phyloP scores from a whole-genome alignment of 139 green algal species.

The Parachlorella kessleri region DNA sequence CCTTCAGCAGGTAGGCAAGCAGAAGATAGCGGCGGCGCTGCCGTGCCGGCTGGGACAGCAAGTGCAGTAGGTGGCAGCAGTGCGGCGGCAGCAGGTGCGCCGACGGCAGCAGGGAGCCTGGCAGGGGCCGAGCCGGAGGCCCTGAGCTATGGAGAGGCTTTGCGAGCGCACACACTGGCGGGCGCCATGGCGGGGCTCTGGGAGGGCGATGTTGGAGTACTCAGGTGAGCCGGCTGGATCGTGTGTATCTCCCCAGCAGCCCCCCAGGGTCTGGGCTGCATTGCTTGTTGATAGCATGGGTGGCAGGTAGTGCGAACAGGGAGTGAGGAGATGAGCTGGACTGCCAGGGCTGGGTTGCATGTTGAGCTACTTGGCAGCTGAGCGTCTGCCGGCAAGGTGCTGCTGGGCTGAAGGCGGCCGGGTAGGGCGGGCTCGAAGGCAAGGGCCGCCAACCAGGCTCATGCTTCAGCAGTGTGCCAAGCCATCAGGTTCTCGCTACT shows the following conservation, averaged over 20 bases:
- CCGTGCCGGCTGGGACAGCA: too few species aligned
- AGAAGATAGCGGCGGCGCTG: background rate
- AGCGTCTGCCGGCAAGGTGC: background rate
- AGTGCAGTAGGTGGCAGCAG: too few species aligned
- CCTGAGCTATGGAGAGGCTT: conserved; percentile 2
- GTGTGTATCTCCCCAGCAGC: background rate
- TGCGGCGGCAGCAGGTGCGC: too few species aligned
- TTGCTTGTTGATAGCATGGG: too few species aligned
- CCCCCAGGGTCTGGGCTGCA: background rate
- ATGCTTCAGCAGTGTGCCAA: background rate
- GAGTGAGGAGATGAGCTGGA: too few species aligned
- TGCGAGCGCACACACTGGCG: background rate
- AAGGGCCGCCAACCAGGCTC: background rate
- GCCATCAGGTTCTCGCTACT: too few species aligned
- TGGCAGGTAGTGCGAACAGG: too few species aligned
- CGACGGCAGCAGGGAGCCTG: too few species aligned
- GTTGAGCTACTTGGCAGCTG: background rate
- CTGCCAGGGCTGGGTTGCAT: background rate
- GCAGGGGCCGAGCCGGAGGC: background rate
- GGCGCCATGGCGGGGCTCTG: conserved; percentile 4
- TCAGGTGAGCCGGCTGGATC: background rate
- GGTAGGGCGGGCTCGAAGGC: background rate
- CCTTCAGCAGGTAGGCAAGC: background rate
- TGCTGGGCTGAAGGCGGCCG: background rate
- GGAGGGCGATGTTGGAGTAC: conserved; percentile 6